Evolutionary conservation across 2,329 filamentous ascomycete species (phyloP).

Genomic region (Tolypocladium endophyticum): DNA sequence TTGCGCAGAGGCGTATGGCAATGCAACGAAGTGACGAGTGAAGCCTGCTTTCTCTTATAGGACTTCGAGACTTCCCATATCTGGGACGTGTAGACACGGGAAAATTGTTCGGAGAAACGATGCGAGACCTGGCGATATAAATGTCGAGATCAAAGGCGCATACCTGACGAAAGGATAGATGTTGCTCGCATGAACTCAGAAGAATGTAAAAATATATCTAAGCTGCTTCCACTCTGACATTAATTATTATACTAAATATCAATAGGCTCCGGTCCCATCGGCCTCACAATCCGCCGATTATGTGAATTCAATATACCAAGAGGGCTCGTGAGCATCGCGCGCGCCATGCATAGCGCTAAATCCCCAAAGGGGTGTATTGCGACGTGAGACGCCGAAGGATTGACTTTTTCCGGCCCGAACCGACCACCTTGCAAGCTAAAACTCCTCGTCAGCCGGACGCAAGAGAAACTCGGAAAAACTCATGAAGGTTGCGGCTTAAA

Average conservation of each 20-base stretch:
- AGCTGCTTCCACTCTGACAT: no score
- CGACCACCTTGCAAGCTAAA: background rate
- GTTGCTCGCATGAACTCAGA: background rate
- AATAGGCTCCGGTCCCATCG: background rate
- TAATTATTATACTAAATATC: background rate
- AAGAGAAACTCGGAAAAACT: background rate
- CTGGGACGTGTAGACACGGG: background rate
- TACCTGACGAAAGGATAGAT: background rate
- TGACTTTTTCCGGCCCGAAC: background rate
- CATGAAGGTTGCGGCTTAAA: no score
- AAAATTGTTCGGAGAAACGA: background rate
- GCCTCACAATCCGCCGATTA: background rate
- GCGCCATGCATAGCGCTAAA: background rate
- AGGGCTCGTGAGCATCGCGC: no score
- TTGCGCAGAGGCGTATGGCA: background rate
- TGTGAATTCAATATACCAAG: background rate
- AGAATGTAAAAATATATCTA: background rate
- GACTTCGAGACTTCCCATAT: background rate
- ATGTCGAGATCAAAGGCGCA: background rate
- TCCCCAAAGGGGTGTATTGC: background rate
- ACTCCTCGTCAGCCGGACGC: background rate
- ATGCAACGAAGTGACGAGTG: background rate
- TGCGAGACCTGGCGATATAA: background rate
- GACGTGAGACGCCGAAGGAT: background rate
- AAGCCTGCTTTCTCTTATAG: background rate